Evolutionary conservation across 164 flowering plant species (phyloP), one percentile per base, ranked within the genome.

Genomic region (Chimonanthus salicifolius): DNA sequence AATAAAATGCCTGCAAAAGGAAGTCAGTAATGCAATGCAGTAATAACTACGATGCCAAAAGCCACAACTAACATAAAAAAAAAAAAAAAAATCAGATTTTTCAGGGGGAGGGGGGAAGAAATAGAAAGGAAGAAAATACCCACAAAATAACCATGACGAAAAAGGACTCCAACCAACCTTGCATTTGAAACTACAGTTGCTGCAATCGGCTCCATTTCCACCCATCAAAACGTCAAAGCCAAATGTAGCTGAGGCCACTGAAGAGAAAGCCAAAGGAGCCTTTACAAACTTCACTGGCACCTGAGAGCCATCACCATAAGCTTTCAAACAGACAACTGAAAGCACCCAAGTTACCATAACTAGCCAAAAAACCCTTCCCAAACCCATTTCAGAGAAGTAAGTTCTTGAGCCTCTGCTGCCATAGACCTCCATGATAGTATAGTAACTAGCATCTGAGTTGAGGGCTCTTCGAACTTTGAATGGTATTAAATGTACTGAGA

Each of bases 121-220:
- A 46, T 11, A 13, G 68, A 10, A 66, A 66, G 45, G 48, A 10
- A 16, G 13, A 43, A 65, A 16, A 65, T 6, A 13, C 6, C 20
- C 44, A 63, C 11, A 6, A 10, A 6, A 65, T 10, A 43, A 45
- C 44, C 4, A 7, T 3, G 16, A 44, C 44, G 48, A 44, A 44
- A 66, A n/a, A 54, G 16, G 15, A 66, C 48, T 66, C 6, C 68
- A 71, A 75, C 81, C n/a, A 69, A 92, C 98, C 97, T 86, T 88
- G 92, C 98, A 94, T 80, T 72, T 80, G 83, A 88, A 21, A 77
- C 82, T 82, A 71, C 94, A 88, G 63, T 85, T 79, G 45, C 78
- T 63, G 82, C 96, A 89, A 78, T 64, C 16, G 33, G 70, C 63
- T 10, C 73, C 77, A 78, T 81, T 79, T 43, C 70, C 80, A 70